Conservation (phyloP, 352 stramenopile species). For the Halophytophthora batemanensis region DNA sequence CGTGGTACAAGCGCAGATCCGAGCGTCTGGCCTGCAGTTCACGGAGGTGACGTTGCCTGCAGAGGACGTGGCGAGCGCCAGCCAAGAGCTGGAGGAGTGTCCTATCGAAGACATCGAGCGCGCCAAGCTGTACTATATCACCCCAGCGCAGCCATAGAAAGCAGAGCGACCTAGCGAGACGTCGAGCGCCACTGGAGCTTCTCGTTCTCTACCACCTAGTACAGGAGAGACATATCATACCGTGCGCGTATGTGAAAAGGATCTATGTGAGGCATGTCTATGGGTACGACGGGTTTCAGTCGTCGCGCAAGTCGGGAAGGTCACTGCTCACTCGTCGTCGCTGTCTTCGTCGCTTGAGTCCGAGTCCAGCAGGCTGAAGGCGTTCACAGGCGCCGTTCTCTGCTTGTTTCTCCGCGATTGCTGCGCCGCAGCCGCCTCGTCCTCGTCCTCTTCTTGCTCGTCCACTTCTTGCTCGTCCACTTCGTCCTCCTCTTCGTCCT, state of each 20-base stretch:
- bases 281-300: no score
- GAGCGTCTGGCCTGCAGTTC: constrained; percentile 36
- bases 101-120: constrained; percentile 50
- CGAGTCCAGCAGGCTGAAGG: constrained; percentile 78
- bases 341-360: constrained; percentile 84
- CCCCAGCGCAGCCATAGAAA: constrained; percentile 10
- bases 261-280: no score
- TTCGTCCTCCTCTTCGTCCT: constrained; percentile 16
- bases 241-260: no score
- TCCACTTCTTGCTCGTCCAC: constrained; percentile 12
- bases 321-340: constrained; percentile 22
- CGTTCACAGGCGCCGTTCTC: constrained; percentile 56
- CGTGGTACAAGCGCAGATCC: constrained; percentile 45
- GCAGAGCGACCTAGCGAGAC: not conserved
- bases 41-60: constrained; percentile 27
- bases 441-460: constrained; percentile 14
- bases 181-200: no score
- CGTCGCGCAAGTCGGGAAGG: not conserved
- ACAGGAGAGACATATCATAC: no score
- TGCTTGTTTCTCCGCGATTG: constrained; percentile 7
- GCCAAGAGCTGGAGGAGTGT: constrained; percentile 41
- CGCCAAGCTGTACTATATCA: constrained; percentile 64
- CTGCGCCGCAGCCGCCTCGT: constrained; percentile 9
- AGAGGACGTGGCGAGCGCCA: constrained; percentile 20
- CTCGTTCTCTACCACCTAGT: no score